Evolutionary conservation across 257 asterid genomes (phyloP).

Genomic region (Orobanche coerulescens): DNA sequence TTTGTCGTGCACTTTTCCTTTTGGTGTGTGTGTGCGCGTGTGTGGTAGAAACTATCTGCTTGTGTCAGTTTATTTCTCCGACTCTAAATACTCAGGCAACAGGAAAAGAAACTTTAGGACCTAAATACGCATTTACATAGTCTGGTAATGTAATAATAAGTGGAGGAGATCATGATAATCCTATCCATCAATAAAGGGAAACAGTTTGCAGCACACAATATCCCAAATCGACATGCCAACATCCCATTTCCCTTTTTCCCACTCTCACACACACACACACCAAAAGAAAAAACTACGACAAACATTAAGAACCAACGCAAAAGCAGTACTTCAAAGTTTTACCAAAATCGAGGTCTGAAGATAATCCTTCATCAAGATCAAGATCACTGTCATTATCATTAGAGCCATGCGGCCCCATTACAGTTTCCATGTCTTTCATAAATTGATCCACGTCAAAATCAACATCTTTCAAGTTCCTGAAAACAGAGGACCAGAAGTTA

Average conservation of each 20-base stretch:
- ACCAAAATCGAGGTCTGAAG: slow-evolving; percentile 84
- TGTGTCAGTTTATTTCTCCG: slow-evolving; percentile 7
- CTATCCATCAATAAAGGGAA: too few species aligned
- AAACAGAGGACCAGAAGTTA: slow-evolving; percentile 8
- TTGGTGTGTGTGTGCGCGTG: too few species aligned
- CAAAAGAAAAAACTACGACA: slow-evolving; percentile 5
- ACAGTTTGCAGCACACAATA: neutral
- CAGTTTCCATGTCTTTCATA: slow-evolving; percentile 79
- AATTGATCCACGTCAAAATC: slow-evolving; percentile 75
- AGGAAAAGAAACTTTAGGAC: too few species aligned
- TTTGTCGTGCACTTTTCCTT: neutral
- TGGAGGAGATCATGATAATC: too few species aligned
- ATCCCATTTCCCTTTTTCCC: too few species aligned
- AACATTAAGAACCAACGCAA: neutral
- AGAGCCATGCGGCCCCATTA: slow-evolving; percentile 40
- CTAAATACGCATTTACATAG: too few species aligned
- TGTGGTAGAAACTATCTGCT: too few species aligned
- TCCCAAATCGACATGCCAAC: slow-evolving; percentile 1
- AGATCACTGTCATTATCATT: slow-evolving; percentile 37
- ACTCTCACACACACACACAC: too few species aligned
- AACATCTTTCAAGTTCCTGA: slow-evolving; percentile 51
- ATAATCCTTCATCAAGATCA: slow-evolving; percentile 55
- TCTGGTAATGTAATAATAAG: neutral
- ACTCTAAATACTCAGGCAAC: neutral
- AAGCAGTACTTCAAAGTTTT: slow-evolving; percentile 19